These are phyloP conservation scores for Oropetium thomaeum DNA, from an alignment of 176 grass and related monocot species.

Conservation along the genomic window DNA sequence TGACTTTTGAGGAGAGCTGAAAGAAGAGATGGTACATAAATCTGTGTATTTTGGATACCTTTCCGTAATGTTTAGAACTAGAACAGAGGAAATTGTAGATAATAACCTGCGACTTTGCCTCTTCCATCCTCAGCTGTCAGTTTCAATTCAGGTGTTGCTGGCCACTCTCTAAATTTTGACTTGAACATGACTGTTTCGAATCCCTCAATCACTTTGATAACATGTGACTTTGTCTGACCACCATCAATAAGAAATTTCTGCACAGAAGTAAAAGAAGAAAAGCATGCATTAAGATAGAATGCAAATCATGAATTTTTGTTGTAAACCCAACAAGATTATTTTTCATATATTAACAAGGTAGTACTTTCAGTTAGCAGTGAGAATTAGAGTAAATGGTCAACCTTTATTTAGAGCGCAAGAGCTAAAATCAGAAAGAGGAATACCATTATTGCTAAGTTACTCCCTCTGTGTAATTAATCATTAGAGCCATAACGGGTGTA, in stretches of 20 bases:
- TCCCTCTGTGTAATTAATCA: neutral
- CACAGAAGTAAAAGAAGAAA: conserved; percentile 23
- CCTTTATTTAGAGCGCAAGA: neutral
- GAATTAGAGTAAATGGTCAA: neutral
- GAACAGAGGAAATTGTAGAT: conserved; percentile 23
- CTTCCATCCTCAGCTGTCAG: conserved; percentile 84
- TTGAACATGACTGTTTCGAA: conserved; percentile 83
- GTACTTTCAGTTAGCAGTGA: neutral
- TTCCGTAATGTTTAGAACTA: neutral
- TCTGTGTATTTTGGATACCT: neutral
- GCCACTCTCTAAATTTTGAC: conserved; percentile 87
- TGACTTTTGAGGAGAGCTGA: conserved; percentile 90
- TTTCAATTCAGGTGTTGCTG: conserved; percentile 77
- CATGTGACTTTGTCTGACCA: conserved; percentile 48
- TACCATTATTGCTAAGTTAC: neutral
- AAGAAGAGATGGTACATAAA: conserved; percentile 24
- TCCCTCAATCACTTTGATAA: conserved; percentile 87
- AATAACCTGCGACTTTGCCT: conserved; percentile 96
- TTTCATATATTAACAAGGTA: conserved; percentile 1
- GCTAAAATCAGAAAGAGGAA: neutral
- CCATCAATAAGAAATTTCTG: conserved; percentile 77
- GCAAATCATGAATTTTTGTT: neutral
- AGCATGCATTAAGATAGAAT: neutral
- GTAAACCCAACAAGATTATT: neutral
- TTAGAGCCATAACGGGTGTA: neutral